Evolutionary conservation across 1,139 yeast species (phyloP).

Genomic region (Candida albicans): DNA sequence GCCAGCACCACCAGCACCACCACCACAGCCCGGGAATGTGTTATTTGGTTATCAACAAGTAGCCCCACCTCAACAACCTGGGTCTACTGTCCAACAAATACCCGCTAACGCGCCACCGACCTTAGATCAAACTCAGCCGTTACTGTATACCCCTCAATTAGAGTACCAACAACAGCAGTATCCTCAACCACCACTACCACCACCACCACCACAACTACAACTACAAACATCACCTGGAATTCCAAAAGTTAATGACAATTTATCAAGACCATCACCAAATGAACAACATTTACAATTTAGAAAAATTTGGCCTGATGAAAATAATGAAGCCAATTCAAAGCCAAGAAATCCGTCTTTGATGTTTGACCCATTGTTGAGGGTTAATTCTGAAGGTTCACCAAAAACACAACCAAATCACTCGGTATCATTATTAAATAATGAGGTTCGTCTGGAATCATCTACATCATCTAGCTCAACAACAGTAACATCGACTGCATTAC

Average conservation of each 20-base stretch:
- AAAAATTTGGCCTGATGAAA: conserved; percentile 36
- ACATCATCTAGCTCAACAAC: not conserved
- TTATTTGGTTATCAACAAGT: no score
- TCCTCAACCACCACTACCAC: not conserved
- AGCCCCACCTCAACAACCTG: no score
- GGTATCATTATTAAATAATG: no score
- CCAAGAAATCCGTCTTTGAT: conserved; percentile 38
- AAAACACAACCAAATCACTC: no score
- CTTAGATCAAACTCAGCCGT: no score
- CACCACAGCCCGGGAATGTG: not conserved
- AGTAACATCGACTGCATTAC: not conserved
- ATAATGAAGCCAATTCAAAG: conserved; percentile 14
- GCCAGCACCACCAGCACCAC: conserved; percentile 3
- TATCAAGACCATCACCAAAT: conserved; percentile 1
- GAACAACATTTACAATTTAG: conserved; percentile 34
- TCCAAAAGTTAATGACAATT: not conserved
- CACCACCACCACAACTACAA: conserved; percentile 1
- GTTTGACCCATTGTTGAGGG: conserved; percentile 31
- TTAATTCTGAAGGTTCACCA: no score
- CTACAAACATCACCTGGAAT: conserved; percentile 14
- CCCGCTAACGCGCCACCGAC: no score
- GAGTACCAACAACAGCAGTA: no score
- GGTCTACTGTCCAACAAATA: no score
- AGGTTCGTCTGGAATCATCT: not conserved
- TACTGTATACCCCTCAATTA: no score